Conservation (phyloP, 805 yeast genomes). For the Metschnikowia drakensbergensis region DNA sequence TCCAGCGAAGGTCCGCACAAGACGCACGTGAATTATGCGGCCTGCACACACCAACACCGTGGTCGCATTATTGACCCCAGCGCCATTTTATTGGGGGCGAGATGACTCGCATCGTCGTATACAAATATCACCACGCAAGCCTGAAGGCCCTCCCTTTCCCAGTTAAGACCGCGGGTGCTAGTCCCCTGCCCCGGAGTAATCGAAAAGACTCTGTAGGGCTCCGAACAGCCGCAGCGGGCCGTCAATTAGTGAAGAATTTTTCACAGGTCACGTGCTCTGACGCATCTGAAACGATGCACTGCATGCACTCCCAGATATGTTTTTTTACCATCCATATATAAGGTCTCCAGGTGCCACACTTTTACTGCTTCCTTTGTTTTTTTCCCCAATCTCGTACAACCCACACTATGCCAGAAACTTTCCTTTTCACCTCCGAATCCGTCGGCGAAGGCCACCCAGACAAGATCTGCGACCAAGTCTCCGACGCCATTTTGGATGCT, state of each 20-base stretch:
- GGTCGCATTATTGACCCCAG: conserved; percentile 4
- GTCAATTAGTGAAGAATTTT: not conserved
- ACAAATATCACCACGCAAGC: not conserved
- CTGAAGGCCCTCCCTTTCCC: not conserved
- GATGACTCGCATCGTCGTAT: not conserved
- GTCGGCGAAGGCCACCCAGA: conserved; percentile 96
- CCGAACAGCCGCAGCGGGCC: not conserved
- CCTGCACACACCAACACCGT: not conserved
- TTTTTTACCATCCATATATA: conserved; percentile 8
- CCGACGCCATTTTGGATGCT: conserved; percentile 97
- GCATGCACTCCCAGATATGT: conserved; percentile 1
- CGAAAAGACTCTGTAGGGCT: no score
- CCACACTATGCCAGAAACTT: conserved; percentile 31
- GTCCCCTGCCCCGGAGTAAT: no score
- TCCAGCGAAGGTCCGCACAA: no score
- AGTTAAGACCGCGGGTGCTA: not conserved
- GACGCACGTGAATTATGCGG: no score
- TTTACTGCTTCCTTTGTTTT: not conserved
- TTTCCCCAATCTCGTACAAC: not conserved
- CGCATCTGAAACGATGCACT: conserved; percentile 6
- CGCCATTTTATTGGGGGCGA: conserved; percentile 3
- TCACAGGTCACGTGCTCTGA: conserved; percentile 12
- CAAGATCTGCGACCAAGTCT: conserved; percentile 97
- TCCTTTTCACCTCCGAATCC: conserved; percentile 78
- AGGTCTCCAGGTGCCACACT: conserved; percentile 8